A percentile compares a stretch with the other conserved stretches of the same genome.
Conservation (phyloP, 768 basidiomycete species). For the Naganishia vishniacii region DNA sequence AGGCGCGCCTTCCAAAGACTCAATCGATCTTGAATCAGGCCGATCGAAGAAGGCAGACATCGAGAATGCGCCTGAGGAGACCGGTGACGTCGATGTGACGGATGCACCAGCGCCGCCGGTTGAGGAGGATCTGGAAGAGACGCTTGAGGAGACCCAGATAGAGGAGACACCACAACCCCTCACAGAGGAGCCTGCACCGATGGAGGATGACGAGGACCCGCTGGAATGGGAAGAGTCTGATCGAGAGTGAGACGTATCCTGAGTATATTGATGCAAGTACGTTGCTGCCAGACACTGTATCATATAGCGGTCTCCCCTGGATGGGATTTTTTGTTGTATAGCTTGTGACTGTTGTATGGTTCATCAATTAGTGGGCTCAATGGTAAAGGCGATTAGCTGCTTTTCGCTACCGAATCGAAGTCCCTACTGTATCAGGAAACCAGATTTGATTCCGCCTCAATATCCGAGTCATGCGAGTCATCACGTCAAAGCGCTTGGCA, state of each 20-base stretch:
- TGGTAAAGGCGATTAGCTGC: too few species aligned
- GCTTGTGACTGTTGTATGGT: too few species aligned
- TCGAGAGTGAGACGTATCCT: background rate
- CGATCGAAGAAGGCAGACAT: background rate
- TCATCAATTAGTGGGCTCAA: too few species aligned
- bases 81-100: background rate
- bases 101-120: background rate
- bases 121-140: slow-evolving; percentile 23
- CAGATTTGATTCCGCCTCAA: too few species aligned
- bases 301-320: too few species aligned
- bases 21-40: background rate
- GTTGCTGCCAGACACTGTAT: too few species aligned
- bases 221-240: slow-evolving; percentile 26
- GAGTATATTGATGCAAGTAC: too few species aligned
- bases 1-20: slow-evolving; percentile 16
- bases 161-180: slow-evolving; percentile 14
- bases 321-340: too few species aligned
- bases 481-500: too few species aligned
- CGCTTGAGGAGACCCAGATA: slow-evolving; percentile 6
- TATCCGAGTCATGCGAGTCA: too few species aligned
- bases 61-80: background rate
- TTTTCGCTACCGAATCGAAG: too few species aligned
- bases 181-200: background rate
- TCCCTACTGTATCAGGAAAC: too few species aligned
- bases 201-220: slow-evolving; percentile 23